Evolutionary conservation across 495 filamentous ascomycete species (phyloP).

Genomic region (Penicillium waksmanii): DNA sequence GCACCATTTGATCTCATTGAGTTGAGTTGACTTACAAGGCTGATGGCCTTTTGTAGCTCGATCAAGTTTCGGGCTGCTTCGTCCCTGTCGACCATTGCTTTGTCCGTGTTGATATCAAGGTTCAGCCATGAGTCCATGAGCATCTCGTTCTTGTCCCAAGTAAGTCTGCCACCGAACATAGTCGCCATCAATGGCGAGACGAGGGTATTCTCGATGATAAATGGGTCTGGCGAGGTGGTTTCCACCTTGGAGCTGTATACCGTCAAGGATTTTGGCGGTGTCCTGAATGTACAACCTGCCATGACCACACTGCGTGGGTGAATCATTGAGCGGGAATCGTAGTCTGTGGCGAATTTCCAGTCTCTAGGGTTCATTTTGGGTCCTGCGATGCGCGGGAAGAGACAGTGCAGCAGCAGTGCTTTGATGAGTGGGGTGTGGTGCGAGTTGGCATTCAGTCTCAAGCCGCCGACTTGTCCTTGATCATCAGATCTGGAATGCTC

Average conservation of each 20-base stretch:
- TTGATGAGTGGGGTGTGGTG: constrained; percentile 52
- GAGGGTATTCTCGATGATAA: constrained; percentile 39
- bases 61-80: constrained; percentile 42
- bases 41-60: constrained; percentile 49
- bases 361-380: constrained; percentile 18
- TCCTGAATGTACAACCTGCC: background rate
- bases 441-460: constrained; percentile 53
- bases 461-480: constrained; percentile 39
- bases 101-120: constrained; percentile 34
- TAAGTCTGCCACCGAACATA: constrained; percentile 56
- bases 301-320: background rate
- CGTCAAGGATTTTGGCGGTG: background rate
- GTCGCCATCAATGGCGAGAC: constrained; percentile 47
- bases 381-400: constrained; percentile 54
- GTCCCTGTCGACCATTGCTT: constrained; percentile 5
- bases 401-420: constrained; percentile 50
- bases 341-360: background rate
- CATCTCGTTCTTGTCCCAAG: constrained; percentile 30
- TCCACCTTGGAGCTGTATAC: background rate
- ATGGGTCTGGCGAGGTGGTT: background rate
- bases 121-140: constrained; percentile 56
- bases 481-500: constrained; percentile 3
- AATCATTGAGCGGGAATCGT: background rate
- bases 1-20: too few relatives aligned
- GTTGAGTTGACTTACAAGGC: constrained; percentile 21